Evolutionary conservation across 352 stramenopile genomes (phyloP).

Genomic region (Plasmopara muralis): DNA sequence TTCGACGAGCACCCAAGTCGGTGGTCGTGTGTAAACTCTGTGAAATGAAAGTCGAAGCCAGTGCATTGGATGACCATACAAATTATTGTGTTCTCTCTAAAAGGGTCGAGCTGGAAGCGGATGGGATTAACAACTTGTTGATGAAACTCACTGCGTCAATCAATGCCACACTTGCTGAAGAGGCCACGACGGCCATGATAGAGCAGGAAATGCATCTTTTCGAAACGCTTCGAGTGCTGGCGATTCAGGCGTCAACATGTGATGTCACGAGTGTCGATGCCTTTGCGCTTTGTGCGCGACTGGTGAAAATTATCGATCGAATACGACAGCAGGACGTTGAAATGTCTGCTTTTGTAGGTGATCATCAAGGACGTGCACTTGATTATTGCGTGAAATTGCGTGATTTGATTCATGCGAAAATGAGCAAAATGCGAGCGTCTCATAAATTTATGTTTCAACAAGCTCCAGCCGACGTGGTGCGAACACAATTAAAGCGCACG

Average conservation of each 20-base stretch:
- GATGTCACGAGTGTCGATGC: conserved; percentile 69
- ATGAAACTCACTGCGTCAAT: conserved; percentile 51
- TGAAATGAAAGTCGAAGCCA: conserved; percentile 64
- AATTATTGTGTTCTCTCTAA: conserved; percentile 78
- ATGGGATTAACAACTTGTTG: conserved; percentile 68
- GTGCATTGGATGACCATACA: conserved; percentile 61
- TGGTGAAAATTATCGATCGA: conserved; percentile 75
- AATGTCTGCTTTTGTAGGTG: conserved; percentile 35
- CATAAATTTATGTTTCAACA: conserved; percentile 78
- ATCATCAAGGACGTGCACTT: conserved; percentile 23
- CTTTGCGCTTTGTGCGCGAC: conserved; percentile 61
- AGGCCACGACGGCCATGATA: conserved; percentile 38
- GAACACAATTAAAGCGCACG: conserved; percentile 56
- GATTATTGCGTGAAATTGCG: conserved; percentile 58
- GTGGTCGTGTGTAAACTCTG: conserved; percentile 77
- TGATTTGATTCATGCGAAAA: conserved; percentile 79
- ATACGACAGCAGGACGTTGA: conserved; percentile 54
- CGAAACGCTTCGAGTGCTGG: conserved; percentile 56
- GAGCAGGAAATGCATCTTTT: conserved; percentile 60
- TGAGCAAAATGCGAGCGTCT: conserved; percentile 79
- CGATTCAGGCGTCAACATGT: conserved; percentile 66
- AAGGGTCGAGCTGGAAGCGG: conserved; percentile 64
- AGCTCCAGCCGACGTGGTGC: conserved; percentile 27
- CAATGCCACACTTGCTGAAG: conserved; percentile 38
- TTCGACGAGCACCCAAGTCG: conserved; percentile 34